Evolutionary conservation across 2,329 filamentous ascomycete genomes (phyloP).

Genomic region (Blastomyces parvus): DNA sequence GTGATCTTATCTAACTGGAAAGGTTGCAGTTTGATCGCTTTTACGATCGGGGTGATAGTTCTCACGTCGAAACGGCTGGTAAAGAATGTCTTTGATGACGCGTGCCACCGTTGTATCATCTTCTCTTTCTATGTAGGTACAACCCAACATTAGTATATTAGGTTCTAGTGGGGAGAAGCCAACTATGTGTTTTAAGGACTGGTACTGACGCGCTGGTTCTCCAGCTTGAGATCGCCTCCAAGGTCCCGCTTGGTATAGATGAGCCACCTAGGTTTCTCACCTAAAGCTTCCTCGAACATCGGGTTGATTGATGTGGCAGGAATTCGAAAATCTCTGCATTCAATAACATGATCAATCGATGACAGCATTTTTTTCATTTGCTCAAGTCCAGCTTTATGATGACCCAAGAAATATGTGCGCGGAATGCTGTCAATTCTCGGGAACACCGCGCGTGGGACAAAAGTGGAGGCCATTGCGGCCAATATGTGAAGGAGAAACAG

Average conservation of each 20-base stretch:
- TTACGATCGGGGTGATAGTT: conserved; percentile 42
- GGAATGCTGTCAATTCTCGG: conserved; percentile 64
- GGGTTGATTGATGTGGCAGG: conserved; percentile 86
- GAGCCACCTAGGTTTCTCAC: conserved; percentile 63
- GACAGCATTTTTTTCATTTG: conserved; percentile 75
- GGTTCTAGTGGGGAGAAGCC: not conserved
- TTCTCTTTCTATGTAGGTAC: conserved; percentile 36
- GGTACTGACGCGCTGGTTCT: conserved; percentile 33
- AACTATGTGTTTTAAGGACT: not conserved
- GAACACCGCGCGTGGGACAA: conserved; percentile 66
- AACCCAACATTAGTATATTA: not conserved
- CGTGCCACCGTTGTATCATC: conserved; percentile 46
- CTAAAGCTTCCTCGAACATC: conserved; percentile 68
- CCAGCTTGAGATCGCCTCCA: conserved; percentile 39
- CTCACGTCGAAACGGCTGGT: conserved; percentile 32
- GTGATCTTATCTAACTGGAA: conserved; percentile 45
- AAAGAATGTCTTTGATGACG: conserved; percentile 45
- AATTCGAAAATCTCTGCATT: conserved; percentile 88
- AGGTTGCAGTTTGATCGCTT: conserved; percentile 20
- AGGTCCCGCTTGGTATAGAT: conserved; percentile 89
- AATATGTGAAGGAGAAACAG: too few species aligned
- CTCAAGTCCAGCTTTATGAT: conserved; percentile 71
- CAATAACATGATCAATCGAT: conserved; percentile 77
- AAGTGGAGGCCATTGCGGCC: conserved; percentile 32
- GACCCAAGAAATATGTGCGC: conserved; percentile 87